Evolutionary conservation across 495 filamentous ascomycete genomes (phyloP).

Genomic region (Elaphomyces granulatus): DNA sequence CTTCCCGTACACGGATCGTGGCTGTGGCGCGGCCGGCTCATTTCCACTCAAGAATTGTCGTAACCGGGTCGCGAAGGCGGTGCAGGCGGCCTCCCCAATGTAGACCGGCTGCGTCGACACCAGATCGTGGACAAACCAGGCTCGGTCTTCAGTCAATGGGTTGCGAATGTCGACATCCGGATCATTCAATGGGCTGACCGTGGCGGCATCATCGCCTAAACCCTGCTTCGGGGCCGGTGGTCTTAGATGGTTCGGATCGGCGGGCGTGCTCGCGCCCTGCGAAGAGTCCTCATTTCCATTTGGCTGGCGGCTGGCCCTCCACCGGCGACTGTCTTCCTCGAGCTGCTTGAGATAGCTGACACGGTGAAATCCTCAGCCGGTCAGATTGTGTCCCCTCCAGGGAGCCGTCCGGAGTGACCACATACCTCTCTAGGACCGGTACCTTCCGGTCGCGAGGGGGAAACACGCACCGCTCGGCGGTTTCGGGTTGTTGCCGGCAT

Average conservation of each 20-base stretch:
- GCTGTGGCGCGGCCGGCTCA: slow-evolving; percentile 1
- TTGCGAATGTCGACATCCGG: slow-evolving; percentile 13
- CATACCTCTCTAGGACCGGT: slow-evolving; percentile 21
- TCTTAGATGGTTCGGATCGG: slow-evolving; percentile 3
- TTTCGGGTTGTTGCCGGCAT: slow-evolving; percentile 15
- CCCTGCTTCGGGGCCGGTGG: background rate
- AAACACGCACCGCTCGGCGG: slow-evolving; percentile 20
- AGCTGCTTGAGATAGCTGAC: slow-evolving; percentile 18
- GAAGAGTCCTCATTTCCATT: background rate
- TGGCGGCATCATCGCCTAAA: background rate
- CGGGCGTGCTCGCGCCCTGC: slow-evolving; percentile 8
- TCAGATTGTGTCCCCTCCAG: background rate
- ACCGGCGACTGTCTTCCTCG: too few species aligned
- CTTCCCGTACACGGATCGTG: slow-evolving; percentile 3
- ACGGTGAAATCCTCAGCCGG: background rate
- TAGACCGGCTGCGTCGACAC: slow-evolving; percentile 15
- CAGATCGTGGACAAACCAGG: slow-evolving; percentile 23
- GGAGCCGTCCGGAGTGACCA: background rate
- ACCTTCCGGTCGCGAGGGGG: slow-evolving; percentile 22
- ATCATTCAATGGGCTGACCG: slow-evolving; percentile 3
- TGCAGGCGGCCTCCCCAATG: slow-evolving; percentile 8
- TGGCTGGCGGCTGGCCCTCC: slow-evolving; percentile 12
- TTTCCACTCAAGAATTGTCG: slow-evolving; percentile 8
- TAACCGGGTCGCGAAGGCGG: slow-evolving; percentile 9
- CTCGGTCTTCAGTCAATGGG: slow-evolving; percentile 18